A percentile compares a stretch with the other conserved stretches of the same genome.
phyloP scores from a whole-genome alignment of 2,329 filamentous ascomycete species.

The Penicillium sp. region DNA sequence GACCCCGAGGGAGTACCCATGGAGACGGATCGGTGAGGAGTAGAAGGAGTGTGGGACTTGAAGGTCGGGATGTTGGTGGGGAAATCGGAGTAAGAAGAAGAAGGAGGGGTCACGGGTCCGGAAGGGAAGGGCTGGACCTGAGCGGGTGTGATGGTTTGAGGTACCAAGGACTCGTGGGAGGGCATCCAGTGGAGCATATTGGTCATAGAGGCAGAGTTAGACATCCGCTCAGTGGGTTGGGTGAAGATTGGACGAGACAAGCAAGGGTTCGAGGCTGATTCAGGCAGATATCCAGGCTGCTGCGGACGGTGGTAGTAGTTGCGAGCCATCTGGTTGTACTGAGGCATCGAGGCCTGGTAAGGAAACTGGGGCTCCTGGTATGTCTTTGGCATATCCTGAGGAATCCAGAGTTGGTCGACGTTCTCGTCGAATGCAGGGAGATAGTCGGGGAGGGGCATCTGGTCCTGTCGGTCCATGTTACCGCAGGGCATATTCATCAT shows the following conservation, averaged over 20 bases:
- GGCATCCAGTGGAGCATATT: constrained; percentile 41
- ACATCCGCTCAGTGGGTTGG: constrained; percentile 33
- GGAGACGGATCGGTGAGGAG: constrained; percentile 37
- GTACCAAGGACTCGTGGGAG: constrained; percentile 32
- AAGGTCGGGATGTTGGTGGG: constrained; percentile 33
- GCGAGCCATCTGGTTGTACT: constrained; percentile 37
- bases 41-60: constrained; percentile 38
- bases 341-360: constrained; percentile 35
- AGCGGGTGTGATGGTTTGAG: constrained; percentile 38
- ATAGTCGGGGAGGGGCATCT: constrained; percentile 37
- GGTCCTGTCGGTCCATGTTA: constrained; percentile 35
- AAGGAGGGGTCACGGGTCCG: constrained; percentile 36
- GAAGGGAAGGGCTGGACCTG: constrained; percentile 30
- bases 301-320: constrained; percentile 36
- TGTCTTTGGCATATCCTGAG: constrained; percentile 36
- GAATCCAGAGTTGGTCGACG: constrained; percentile 39
- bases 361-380: constrained; percentile 35
- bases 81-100: constrained; percentile 40
- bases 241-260: constrained; percentile 40
- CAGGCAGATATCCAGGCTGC: constrained; percentile 35
- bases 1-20: constrained; percentile 36
- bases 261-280: constrained; percentile 40
- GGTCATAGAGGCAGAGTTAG: constrained; percentile 37
- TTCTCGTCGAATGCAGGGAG: constrained; percentile 39
- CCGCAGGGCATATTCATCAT: constrained; percentile 36